Evolutionary conservation across 768 basidiomycete species (phyloP).

Genomic region (Lactifluus volemus): DNA sequence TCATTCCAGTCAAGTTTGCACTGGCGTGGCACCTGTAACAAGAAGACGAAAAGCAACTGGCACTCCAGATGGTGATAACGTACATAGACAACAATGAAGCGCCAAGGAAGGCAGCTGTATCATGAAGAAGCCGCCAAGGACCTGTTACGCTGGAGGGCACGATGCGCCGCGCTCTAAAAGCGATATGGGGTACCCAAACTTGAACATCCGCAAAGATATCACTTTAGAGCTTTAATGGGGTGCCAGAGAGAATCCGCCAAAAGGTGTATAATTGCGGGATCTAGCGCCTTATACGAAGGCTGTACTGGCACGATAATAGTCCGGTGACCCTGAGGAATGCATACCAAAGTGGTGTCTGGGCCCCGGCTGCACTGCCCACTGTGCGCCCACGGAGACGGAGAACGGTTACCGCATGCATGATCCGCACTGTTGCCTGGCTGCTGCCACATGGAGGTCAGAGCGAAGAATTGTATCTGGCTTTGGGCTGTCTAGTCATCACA

Average conservation of each 20-base stretch:
- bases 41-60: not conserved
- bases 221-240: not conserved
- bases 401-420: not conserved
- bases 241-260: not conserved
- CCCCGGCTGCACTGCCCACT: not conserved
- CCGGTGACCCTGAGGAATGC: not conserved
- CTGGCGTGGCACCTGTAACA: not conserved
- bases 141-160: not conserved
- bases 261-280: not conserved
- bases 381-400: not conserved
- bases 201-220: not conserved
- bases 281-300: not conserved
- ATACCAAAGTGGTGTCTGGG: not conserved
- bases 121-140: not conserved
- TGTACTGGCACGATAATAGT: not conserved
- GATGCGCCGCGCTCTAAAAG: not conserved
- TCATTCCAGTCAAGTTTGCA: not conserved
- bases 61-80: not conserved
- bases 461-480: no score
- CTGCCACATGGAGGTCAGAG: no score
- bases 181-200: not conserved
- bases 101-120: not conserved
- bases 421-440: not conserved
- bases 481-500: no score
- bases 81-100: not conserved